Base-by-base conservation (phyloP, 345 rosid species). In the Adansonia digitata region DNA sequence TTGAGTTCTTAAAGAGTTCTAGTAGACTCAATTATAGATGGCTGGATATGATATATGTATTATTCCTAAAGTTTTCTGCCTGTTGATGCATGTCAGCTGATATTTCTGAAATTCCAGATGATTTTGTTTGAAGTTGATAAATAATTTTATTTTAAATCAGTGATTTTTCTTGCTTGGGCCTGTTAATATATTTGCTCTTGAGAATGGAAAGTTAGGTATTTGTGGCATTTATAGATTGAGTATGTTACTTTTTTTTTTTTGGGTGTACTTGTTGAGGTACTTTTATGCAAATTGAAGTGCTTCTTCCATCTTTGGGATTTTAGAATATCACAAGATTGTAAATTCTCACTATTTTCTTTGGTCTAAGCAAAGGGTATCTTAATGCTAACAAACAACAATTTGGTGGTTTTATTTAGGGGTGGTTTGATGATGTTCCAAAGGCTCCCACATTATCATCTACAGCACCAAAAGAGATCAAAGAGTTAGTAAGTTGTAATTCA, bases 381-480 rank as follows among this genome's bases (percentile, higher is more conserved):
- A 71, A 22, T 24, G 22, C 40, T 42, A 22, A 59, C 53, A 10
- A 27, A 12, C 15, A 57, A 17, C 17, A 26, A 24, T 18, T 15
- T 17, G 17, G 26, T 60, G 42, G 31, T 60, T 43, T 60, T 72
- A 71, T 71, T 1, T 26, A 42, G 71, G 52, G 35, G 1, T 2
- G 17, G 71, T 66, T 66, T 42, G 71, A 66, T 66, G 71, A 66
- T 66, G 71, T 66, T 42, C 71, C 13, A 42, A 66, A 66, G 35
- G 52, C 35, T 66, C 35, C 52, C 18, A 66, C 1, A 24, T 66
- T 37, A 62, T 35, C 45, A 18, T 62, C 67, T 12, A 35, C 87
- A 80, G 80, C 89, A 66, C 92, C 89, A 31, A 88, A 90, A 86
- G 92, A 91, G 80, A 45, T 39, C 56, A 92, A 86, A 82, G 92